Base-by-base conservation (phyloP, 768 basidiomycete genomes). In the Pulveroboletus sp. region DNA sequence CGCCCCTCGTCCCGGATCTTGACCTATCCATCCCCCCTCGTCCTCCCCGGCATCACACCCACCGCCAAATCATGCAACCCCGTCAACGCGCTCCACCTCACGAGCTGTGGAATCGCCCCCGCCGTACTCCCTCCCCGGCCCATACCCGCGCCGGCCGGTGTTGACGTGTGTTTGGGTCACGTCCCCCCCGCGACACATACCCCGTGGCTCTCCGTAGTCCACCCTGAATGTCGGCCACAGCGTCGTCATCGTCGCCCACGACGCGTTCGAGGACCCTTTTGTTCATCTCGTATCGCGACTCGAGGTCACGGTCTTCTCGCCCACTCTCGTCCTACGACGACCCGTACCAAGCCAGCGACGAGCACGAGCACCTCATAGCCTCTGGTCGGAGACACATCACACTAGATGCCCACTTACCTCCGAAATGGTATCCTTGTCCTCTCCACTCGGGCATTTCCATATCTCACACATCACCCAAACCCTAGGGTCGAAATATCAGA, bases 271-370 rank as follows among this genome's bases (percentile, higher is more conserved):
- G 95, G 41, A 97, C 95, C 3, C 80, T 91, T 47, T 81, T 97
- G 60, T 98, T 97, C 70, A 85, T 94, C 53, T 95, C 93, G 6
- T 93, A 89, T 70, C 80, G 95, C 53, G 89, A 94, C 71, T 90
- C 91, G 5, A 76, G 75, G 39, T 74, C 79, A 21, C 73, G 54
- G 14, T 64, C 71, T 0, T 65, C 66, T 15, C 70, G 78, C 42
- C 57, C 70, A 13, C 64, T 57, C n/a, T 65, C 67, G 51, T 57
- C 68, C 50, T 78, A 80, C 57, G 74, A 76, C 58, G 78, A 80
- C 49, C 68, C 74, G n/a, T 65, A 75, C 62, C 62, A 58, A 39
- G 59, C 67, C 51, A 72, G 57, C 47, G 75, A 80, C 67, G 84
- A 89, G 62, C 78, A 84, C 50, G 76, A 81, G 59, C 80, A 73